Evolutionary conservation across 148 eudicot species (phyloP), one percentile per base, ranked within the genome.

Genomic region (Rhododendron molle): DNA sequence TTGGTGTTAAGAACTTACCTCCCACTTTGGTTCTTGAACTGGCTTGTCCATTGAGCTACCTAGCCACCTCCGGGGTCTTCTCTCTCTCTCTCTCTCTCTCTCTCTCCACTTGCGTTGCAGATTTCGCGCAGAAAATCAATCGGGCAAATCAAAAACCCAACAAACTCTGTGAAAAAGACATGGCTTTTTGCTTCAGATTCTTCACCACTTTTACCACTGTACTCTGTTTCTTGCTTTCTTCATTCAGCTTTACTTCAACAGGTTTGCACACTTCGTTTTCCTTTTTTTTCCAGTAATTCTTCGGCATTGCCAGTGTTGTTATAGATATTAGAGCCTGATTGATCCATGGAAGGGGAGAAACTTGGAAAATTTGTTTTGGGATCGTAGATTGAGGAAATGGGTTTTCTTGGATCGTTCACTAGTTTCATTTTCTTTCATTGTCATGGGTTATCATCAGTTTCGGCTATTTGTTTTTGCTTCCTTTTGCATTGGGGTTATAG

Each of bases 221-320:
- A n/a, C 78, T 87, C 18, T 78, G 82, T 28, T 81, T 90, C 83
- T 85, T 90, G 76, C 81, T 91, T 52, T 92, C 86, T 76, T 87
- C 84, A 87, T 83, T 78, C 46, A 56, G 82, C 86, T 92, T 91
- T 43, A 85, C 85, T 73, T 60, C 90, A 54, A 85, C 92, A 87
- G 92, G 92, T 90, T 69, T 23, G 84, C 14, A 60, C 30, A 7
- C 38, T 83, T 28, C 36, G 26, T 62, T 52, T 38, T 40, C 6
- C 3, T 60, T 6, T 50, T 6, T 50, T 43, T 4, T 34, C 74
- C 74, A 28, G 34, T 12, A 30, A 62, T 13, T 26, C 7, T 23
- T 26, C 12, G 20, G 23, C 28, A 43, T 82, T 26, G 1, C 14
- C 3, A 49, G 13, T 60, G 20, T 40, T 60, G 20, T 40, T 81